Evolutionary conservation across 169 alveolate genomes (phyloP).

Genomic region (Plasmodium relictum): DNA sequence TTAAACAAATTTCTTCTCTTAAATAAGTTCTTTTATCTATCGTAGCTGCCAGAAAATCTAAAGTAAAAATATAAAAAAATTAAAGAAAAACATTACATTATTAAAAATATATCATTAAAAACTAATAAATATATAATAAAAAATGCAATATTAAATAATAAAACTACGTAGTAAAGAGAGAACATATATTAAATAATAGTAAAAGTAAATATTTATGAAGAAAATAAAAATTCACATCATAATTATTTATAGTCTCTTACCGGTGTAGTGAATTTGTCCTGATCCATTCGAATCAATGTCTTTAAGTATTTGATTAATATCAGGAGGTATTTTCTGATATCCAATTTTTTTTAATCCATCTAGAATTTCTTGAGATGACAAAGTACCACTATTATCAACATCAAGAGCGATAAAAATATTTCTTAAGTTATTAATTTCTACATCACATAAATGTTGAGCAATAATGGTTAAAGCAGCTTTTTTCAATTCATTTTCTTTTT

Average conservation of each 20-base stretch:
- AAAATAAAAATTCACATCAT: too few relatives aligned
- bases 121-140: not conserved
- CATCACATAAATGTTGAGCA: slow-evolving; percentile 92
- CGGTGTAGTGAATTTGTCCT: slow-evolving; percentile 93
- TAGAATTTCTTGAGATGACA: slow-evolving; percentile 82
- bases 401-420: slow-evolving; percentile 92
- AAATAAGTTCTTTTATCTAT: slow-evolving; percentile 89
- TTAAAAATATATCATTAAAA: not conserved
- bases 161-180: not conserved
- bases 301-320: slow-evolving; percentile 81
- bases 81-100: not conserved
- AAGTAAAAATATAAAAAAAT: not conserved
- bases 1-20: slow-evolving; percentile 90
- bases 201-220: too few relatives aligned
- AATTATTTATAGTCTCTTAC: not conserved
- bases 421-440: slow-evolving; percentile 92
- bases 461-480: slow-evolving; percentile 95
- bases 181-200: too few relatives aligned
- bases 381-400: slow-evolving; percentile 94
- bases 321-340: slow-evolving; percentile 81
- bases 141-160: not conserved
- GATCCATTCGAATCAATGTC: slow-evolving; percentile 91
- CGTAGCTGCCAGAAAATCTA: slow-evolving; percentile 95
- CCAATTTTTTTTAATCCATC: slow-evolving; percentile 77
- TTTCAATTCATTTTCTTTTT: slow-evolving; percentile 90